A percentile compares a stretch with the other conserved stretches of the same genome.
These are phyloP conservation scores for Acrocalymma vagum DNA, from an alignment of 2,329 filamentous ascomycete genomes.

Conservation along the genomic window DNA sequence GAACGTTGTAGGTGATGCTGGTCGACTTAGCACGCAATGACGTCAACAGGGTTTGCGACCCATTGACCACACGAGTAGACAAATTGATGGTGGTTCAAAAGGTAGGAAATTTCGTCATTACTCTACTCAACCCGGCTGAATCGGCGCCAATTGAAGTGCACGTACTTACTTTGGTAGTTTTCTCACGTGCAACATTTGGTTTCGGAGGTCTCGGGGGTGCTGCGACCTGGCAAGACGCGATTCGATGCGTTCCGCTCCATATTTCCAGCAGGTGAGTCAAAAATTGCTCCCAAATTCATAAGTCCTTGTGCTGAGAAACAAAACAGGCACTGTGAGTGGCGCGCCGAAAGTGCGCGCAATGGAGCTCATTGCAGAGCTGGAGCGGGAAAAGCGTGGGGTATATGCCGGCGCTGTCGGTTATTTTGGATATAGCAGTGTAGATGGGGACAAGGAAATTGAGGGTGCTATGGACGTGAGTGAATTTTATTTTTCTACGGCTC, in stretches of 20 bases:
- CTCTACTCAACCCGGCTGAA: slow-evolving; percentile 7
- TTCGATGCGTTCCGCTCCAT: slow-evolving; percentile 97
- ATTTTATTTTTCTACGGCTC: slow-evolving; percentile 10
- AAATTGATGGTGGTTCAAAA: slow-evolving; percentile 78
- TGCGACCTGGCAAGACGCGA: slow-evolving; percentile 82
- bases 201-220: slow-evolving; percentile 91
- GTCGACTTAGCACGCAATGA: slow-evolving; percentile 97
- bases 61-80: slow-evolving; percentile 87
- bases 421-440: slow-evolving; percentile 85
- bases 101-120: slow-evolving; percentile 27
- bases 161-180: slow-evolving; percentile 63
- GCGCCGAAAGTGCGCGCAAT: slow-evolving; percentile 96
- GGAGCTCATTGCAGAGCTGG: slow-evolving; percentile 95
- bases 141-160: slow-evolving; percentile 12
- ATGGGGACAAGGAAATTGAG: slow-evolving; percentile 68
- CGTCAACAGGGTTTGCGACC: slow-evolving; percentile 94
- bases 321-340: slow-evolving; percentile 77
- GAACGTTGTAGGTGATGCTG: slow-evolving; percentile 82
- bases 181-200: slow-evolving; percentile 97
- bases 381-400: slow-evolving; percentile 91
- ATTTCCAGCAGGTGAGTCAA: slow-evolving; percentile 79
- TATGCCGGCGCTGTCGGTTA: slow-evolving; percentile 97
- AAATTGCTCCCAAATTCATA: slow-evolving; percentile 9
- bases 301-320: slow-evolving; percentile 19
- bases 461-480: slow-evolving; percentile 80